phyloP scores from a whole-genome alignment of 1,284 basidiomycete genomes.

The Heterobasidion irregulare region DNA sequence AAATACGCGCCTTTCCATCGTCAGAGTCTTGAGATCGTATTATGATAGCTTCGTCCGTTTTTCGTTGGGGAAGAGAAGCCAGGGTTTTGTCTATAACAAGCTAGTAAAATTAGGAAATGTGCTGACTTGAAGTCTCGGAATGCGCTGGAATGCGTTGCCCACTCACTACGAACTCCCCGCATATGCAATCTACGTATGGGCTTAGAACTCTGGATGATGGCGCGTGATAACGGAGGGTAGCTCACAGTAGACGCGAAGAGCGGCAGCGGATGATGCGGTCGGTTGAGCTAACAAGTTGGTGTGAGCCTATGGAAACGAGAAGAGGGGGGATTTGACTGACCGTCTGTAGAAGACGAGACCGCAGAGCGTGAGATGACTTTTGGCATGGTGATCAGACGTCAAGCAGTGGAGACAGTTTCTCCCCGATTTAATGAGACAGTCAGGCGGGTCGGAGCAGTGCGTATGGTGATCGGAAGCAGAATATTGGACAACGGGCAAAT shows the following conservation, averaged over 20 bases:
- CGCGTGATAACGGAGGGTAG: conserved; percentile 5
- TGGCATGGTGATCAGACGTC: conserved; percentile 39
- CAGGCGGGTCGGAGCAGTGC: no score
- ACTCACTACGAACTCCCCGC: conserved; percentile 77
- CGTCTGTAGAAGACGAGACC: conserved; percentile 74
- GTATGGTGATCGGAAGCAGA: not conserved
- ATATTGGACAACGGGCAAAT: not conserved
- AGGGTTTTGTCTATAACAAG: conserved; percentile 77
- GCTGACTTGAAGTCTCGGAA: no score
- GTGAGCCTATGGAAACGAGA: conserved; percentile 9
- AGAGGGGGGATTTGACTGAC: conserved; percentile 27
- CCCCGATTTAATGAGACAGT: no score
- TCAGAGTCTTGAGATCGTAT: conserved; percentile 58
- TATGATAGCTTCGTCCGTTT: conserved; percentile 67
- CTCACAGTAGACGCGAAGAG: conserved; percentile 74
- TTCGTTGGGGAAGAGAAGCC: conserved; percentile 57
- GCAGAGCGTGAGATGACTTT: conserved; percentile 78
- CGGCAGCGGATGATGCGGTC: conserved; percentile 68
- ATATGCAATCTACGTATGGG: conserved; percentile 60
- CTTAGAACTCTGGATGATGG: not conserved
- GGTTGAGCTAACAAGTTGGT: conserved; percentile 47
- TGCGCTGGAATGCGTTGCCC: not conserved
- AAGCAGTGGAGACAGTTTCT: not conserved
- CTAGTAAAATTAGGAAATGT: conserved; percentile 24
- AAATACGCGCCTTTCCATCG: conserved; percentile 52